These are phyloP conservation scores for Aspergillus ellipticus DNA, from an alignment of 495 filamentous ascomycete species.

Conservation along the genomic window DNA sequence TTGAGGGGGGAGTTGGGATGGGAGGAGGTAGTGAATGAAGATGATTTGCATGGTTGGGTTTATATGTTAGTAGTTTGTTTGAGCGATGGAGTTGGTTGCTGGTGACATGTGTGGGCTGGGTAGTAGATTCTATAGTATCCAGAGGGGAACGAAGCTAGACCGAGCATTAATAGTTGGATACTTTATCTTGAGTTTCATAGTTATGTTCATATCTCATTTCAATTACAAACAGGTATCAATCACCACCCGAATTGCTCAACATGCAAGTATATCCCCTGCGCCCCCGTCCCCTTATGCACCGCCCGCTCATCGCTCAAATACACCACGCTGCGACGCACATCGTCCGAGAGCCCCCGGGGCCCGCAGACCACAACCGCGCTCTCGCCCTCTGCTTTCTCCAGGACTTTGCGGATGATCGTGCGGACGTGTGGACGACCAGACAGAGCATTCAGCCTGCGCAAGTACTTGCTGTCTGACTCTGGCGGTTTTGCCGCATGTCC, in stretches of 20 bases:
- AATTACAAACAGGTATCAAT: background rate
- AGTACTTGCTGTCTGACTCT: background rate
- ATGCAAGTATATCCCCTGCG: slow-evolving; percentile 66
- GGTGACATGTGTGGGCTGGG: too few species aligned
- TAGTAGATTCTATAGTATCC: too few species aligned
- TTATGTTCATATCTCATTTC: too few species aligned
- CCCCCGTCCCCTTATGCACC: slow-evolving; percentile 86
- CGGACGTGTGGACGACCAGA: slow-evolving; percentile 42
- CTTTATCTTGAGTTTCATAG: background rate
- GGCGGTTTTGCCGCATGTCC: slow-evolving; percentile 14
- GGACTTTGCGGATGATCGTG: slow-evolving; percentile 46
- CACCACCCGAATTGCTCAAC: slow-evolving; percentile 39
- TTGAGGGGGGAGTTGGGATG: too few species aligned
- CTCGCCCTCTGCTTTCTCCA: slow-evolving; percentile 78
- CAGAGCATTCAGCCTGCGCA: slow-evolving; percentile 16
- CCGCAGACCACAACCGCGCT: slow-evolving; percentile 82
- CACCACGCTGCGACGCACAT: slow-evolving; percentile 64
- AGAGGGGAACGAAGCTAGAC: too few species aligned
- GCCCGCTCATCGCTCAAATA: slow-evolving; percentile 78
- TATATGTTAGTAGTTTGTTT: too few species aligned
- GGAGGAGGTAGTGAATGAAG: too few species aligned
- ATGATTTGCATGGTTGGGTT: too few species aligned
- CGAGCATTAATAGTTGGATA: too few species aligned
- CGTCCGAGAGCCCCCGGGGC: slow-evolving; percentile 59
- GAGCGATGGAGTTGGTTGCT: too few species aligned